Percentiles rank a stretch among this genome's conserved stretches.
phyloP scores from a whole-genome alignment of 2,329 filamentous ascomycete genomes.

The Colletotrichum caudatum region DNA sequence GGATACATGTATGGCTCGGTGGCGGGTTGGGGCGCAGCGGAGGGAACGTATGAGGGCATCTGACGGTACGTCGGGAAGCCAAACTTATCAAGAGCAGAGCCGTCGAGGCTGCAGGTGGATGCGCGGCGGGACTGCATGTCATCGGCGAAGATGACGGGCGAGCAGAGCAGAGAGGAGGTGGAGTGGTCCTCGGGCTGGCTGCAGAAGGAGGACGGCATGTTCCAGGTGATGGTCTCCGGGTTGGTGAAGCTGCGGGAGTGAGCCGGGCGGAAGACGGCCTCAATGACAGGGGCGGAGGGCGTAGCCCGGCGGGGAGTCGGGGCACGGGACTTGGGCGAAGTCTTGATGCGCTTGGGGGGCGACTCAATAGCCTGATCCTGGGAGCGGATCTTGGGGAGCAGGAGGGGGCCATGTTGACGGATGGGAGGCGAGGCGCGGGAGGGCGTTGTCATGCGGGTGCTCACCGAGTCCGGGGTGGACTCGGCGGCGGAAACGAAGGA shows the following conservation, averaged over 20 bases:
- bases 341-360: slow-evolving; percentile 68
- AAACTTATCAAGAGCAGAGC: slow-evolving; percentile 74
- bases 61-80: slow-evolving; percentile 88
- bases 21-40: slow-evolving; percentile 47
- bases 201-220: slow-evolving; percentile 50
- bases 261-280: slow-evolving; percentile 55
- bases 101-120: slow-evolving; percentile 77
- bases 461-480: slow-evolving; percentile 72
- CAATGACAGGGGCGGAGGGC: slow-evolving; percentile 42
- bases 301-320: slow-evolving; percentile 42
- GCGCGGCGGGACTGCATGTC: slow-evolving; percentile 66
- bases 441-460: slow-evolving; percentile 77
- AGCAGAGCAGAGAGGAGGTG: slow-evolving; percentile 70
- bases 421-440: slow-evolving; percentile 75
- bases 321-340: slow-evolving; percentile 59
- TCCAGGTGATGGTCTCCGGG: slow-evolving; percentile 65
- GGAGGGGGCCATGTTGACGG: slow-evolving; percentile 80
- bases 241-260: slow-evolving; percentile 72
- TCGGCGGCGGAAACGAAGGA: slow-evolving; percentile 72
- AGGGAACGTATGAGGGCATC: slow-evolving; percentile 68
- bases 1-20: slow-evolving; percentile 62
- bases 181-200: slow-evolving; percentile 44
- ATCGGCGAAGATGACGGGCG: slow-evolving; percentile 69
- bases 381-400: slow-evolving; percentile 86
- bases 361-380: slow-evolving; percentile 82